phyloP scores from a whole-genome alignment of 306 rosid genomes.

The Trifolium pratense region DNA sequence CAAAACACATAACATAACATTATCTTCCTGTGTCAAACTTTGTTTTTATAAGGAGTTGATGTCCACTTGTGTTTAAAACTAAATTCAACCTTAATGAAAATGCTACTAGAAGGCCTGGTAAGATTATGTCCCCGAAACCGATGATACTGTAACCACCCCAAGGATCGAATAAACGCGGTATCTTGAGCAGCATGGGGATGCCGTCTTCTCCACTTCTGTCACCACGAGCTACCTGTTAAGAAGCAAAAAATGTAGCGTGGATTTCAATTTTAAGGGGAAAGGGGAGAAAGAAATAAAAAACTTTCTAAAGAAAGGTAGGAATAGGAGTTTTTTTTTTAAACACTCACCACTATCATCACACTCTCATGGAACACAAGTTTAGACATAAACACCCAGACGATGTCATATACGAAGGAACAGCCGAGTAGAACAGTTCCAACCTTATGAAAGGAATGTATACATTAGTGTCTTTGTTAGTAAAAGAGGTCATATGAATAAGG shows the following conservation, averaged over 20 bases:
- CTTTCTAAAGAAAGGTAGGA: not conserved
- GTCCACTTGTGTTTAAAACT: too few species aligned
- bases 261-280: slow-evolving; percentile 4
- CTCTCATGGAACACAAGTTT: slow-evolving; percentile 93
- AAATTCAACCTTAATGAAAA: slow-evolving; percentile 79
- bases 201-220: slow-evolving; percentile 95
- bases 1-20: slow-evolving; percentile 12
- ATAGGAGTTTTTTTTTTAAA: slow-evolving; percentile 14
- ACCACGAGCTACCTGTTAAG: slow-evolving; percentile 89
- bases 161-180: slow-evolving; percentile 96
- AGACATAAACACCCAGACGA: slow-evolving; percentile 98
- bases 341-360: slow-evolving; percentile 98
- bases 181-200: slow-evolving; percentile 95
- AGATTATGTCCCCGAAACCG: slow-evolving; percentile 96
- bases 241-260: slow-evolving; percentile 23
- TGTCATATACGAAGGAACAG: slow-evolving; percentile 91
- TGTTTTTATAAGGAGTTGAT: not conserved
- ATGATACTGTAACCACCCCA: slow-evolving; percentile 99
- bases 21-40: slow-evolving; percentile 2
- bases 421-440: slow-evolving; percentile 98
- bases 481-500: slow-evolving; percentile 6
- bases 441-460: slow-evolving; percentile 44
- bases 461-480: slow-evolving; percentile 17
- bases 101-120: slow-evolving; percentile 92
- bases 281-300: slow-evolving; percentile 15